Evolutionary conservation across 2,329 filamentous ascomycete species (phyloP), one percentile per base, ranked within the genome.

Genomic region (Arthrobotrys iridis): DNA sequence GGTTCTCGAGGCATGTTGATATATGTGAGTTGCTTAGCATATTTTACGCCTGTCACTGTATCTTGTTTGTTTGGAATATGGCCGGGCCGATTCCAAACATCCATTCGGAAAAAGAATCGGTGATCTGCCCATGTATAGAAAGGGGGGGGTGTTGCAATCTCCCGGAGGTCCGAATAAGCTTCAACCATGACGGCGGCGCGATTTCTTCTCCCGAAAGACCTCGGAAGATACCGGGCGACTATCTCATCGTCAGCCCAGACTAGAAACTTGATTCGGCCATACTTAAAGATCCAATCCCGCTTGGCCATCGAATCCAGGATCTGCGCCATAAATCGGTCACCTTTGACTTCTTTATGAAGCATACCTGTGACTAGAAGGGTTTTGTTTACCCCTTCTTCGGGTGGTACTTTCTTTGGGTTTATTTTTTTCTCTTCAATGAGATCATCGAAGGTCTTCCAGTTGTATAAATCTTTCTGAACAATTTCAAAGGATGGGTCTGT

Each of bases 211-310:
- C 84, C 81, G 1, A 91, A 80, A 1, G 83, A 83, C 60, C 86
- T 87, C 0, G 93, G 90, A 5, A 97, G 71, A 0, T 92, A 78
- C 0, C 81, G 76, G 4, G 82, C 79, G 77, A 88, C 88, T 66
- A 92, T 90, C 0, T 86, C 83, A 45, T 89, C 84, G 0, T 87
- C 85, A 2, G 89, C 79, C 89, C 93, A 93, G 40, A 93, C 80
- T 0, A 98, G 85, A 84, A 94, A 90, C 55, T 93, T 88, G 2
- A 96, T 89, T 15, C 89, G 86, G 2, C 94, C 94, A 80, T 93
- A 93, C 26, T 85, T 84, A 78, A 97, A 90, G 78, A 96, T 87
- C 0, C 90, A 84, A 0, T 84, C 82, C 57, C 88, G 85, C 1
- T 84, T 83, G 75, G 88, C 85, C 64, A 91, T 87, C 58, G 86